A percentile compares a stretch with the other conserved stretches of the same genome.
Conservation (phyloP, 2,329 filamentous ascomycete species). For the Ophiostoma ulmi region DNA sequence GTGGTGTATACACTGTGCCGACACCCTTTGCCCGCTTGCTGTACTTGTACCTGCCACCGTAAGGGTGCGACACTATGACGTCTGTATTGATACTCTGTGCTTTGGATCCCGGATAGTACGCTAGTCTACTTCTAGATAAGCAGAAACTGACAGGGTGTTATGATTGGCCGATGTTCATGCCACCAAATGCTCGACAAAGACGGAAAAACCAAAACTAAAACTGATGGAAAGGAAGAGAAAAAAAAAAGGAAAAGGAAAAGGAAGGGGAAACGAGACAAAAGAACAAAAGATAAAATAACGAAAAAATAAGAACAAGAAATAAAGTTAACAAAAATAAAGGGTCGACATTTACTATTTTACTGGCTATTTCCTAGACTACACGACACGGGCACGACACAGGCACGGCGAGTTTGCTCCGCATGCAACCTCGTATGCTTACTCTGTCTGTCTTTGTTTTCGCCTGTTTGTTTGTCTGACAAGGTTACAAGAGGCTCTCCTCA, state of each 20-base stretch:
- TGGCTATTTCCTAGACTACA: not conserved
- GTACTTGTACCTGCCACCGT: slow-evolving; percentile 9
- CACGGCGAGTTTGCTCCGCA: slow-evolving; percentile 11
- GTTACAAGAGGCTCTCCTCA: too few species aligned
- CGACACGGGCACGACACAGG: not conserved
- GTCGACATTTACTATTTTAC: not conserved
- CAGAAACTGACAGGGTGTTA: not conserved
- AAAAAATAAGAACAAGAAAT: not conserved
- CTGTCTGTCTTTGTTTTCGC: too few species aligned
- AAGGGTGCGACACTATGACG: slow-evolving; percentile 12
- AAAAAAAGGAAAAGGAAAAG: not conserved
- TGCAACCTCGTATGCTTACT: slow-evolving; percentile 2
- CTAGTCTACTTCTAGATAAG: not conserved
- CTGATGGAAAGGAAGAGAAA: not conserved
- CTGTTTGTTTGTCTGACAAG: too few species aligned
- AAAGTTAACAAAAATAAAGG: too few species aligned
- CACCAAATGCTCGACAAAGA: not conserved
- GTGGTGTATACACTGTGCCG: not conserved
- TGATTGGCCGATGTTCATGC: not conserved
- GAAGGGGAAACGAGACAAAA: not conserved
- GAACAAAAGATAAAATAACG: too few species aligned
- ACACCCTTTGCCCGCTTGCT: not conserved
- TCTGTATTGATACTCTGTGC: slow-evolving; percentile 8
- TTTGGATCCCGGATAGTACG: too few species aligned
- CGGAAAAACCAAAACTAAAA: not conserved